Evolutionary conservation across 2,329 filamentous ascomycete genomes (phyloP), one percentile per base, ranked within the genome.

Genomic region (Ophiognomonia clavigignenti-juglandacearum): DNA sequence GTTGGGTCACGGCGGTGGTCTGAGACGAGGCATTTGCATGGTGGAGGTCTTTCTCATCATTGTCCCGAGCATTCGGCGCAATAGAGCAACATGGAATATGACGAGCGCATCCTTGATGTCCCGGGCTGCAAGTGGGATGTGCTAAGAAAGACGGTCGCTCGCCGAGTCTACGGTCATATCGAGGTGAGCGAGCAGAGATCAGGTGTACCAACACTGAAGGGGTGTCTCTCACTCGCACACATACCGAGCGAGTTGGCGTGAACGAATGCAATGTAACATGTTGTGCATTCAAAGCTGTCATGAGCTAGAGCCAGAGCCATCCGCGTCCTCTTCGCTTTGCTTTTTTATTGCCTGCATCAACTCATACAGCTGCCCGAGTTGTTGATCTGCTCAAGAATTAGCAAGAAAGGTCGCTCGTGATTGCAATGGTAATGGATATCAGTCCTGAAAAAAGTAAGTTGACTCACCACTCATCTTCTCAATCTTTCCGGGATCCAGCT

Each of bases 361-460:
- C 63, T 97, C 92, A 62, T 96, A 96, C 56, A 98, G 70, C 66
- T 98, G 93, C 2, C 85, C 88, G 43, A 97, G 73, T 69, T 98
- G 93, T 64, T 97, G 86, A 63, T 97, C 90, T 95, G 53, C 10
- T 14, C 36, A 46, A 37, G 45, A 42, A 36, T 47, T 19, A 45
- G 37, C 23, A 31, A 38, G 11, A 9, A 56, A 22, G 55, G 45
- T 36, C 52, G 20, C 7, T 39, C 16, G 27, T 4, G 10, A 34
- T 19, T 20, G 22, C 16, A 20, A 36, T 9, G 7, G 34, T 4
- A 19, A 35, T 2, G 32, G 32, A 14, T 4, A 4, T 2, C 6
- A 4, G 7, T 16, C 8, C 13, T 4, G 24, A 4, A 10, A 16
- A 20, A 72, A 18, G 6, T 10, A 22, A 5, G 2, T 10, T 19